Conservation (phyloP, 2,329 filamentous ascomycete species). For the Botryosphaeria dothidea region DNA sequence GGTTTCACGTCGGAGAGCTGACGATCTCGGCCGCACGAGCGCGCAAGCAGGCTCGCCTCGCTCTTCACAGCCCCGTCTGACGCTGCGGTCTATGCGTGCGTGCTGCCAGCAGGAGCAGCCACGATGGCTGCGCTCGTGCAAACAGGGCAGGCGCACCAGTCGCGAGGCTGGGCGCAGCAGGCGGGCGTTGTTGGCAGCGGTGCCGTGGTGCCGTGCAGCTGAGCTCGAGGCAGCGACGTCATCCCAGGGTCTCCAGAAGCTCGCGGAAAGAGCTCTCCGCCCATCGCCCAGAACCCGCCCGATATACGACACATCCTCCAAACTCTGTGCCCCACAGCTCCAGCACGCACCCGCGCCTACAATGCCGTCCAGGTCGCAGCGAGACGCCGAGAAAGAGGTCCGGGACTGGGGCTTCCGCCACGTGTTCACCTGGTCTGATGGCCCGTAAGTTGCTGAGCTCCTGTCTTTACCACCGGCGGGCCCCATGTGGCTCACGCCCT, state of each 20-base stretch:
- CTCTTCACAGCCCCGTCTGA: background rate
- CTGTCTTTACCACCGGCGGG: background rate
- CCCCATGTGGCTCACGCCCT: conserved; percentile 19
- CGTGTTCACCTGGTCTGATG: conserved; percentile 73
- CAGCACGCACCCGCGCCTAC: background rate
- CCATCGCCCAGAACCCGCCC: background rate
- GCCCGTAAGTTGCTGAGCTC: conserved; percentile 56
- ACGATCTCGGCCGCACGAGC: conserved; percentile 12
- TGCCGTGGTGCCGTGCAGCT: background rate
- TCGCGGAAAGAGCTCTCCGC: background rate
- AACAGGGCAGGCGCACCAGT: background rate
- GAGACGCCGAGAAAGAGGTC: conserved; percentile 61
- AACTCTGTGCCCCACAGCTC: conserved; percentile 3
- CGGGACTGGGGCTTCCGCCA: conserved; percentile 67
- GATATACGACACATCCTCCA: background rate
- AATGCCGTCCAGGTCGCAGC: conserved; percentile 42
- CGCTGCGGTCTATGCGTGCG: background rate
- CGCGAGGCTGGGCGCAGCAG: background rate
- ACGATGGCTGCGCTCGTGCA: background rate
- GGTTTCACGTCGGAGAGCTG: conserved; percentile 15
- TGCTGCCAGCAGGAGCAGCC: background rate
- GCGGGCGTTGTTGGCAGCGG: background rate
- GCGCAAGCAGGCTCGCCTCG: conserved; percentile 1
- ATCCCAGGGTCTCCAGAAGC: background rate
- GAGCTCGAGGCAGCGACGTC: background rate